Percentiles rank a stretch among this genome's conserved stretches.
phyloP scores from a whole-genome alignment of 140 eudicot genomes.

The Anethum foeniculum region DNA sequence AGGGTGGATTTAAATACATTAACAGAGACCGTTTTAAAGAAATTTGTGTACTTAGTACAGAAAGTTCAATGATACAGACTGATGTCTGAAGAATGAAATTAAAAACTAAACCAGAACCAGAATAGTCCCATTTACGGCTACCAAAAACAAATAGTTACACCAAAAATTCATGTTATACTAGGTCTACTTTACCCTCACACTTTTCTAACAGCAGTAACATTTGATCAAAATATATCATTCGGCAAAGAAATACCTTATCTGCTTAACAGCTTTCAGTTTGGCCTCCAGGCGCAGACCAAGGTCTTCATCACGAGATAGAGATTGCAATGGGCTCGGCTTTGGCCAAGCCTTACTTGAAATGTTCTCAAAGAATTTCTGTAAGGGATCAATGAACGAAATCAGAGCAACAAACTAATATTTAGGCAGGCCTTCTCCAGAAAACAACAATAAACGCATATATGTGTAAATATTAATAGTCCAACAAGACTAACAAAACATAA shows the following conservation, averaged over 20 bases:
- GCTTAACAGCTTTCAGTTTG: constrained; percentile 78
- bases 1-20: neutral
- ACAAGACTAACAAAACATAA: neutral
- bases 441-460: neutral
- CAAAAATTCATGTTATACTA: neutral
- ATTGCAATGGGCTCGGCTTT: constrained; percentile 51
- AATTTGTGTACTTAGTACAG: neutral
- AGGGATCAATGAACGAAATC: neutral
- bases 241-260: constrained; percentile 46
- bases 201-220: neutral
- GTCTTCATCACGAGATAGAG: constrained; percentile 40
- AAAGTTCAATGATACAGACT: neutral
- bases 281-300: constrained; percentile 74
- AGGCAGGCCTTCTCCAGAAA: neutral
- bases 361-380: constrained; percentile 62
- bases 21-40: neutral
- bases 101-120: neutral
- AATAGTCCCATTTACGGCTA: neutral
- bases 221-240: neutral
- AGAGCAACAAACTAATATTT: neutral
- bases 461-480: neutral
- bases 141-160: no score
- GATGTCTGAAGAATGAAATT: neutral
- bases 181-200: neutral
- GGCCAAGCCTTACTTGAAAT: constrained; percentile 66